These are phyloP conservation scores for Suhomyces faveliae DNA, from an alignment of 805 yeast genomes.

Conservation along the genomic window DNA sequence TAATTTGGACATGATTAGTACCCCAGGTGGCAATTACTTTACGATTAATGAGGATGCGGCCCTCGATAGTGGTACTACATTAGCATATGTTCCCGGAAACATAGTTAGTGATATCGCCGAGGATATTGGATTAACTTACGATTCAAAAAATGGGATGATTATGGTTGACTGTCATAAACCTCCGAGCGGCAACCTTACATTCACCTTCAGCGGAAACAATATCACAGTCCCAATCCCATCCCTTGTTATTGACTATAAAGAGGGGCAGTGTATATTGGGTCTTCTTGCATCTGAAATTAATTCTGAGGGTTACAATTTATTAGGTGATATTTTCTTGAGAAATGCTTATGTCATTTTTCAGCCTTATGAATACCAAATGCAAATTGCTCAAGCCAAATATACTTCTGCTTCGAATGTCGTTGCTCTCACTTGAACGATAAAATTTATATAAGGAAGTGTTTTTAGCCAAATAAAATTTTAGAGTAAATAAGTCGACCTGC, in stretches of 20 bases:
- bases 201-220: constrained; percentile 7
- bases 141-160: background rate
- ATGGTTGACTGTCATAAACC: constrained; percentile 1
- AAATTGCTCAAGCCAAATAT: constrained; percentile 38
- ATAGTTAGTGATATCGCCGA: background rate
- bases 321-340: constrained; percentile 68
- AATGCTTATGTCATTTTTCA: constrained; percentile 65
- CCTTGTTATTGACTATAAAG: constrained; percentile 3
- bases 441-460: background rate
- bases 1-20: constrained; percentile 1
- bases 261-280: background rate
- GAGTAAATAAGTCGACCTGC: no score
- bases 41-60: background rate
- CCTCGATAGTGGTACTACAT: constrained; percentile 11
- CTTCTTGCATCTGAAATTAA: background rate
- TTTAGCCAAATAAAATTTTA: background rate
- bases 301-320: constrained; percentile 18
- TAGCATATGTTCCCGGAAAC: constrained; percentile 7
- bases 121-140: background rate
- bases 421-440: background rate
- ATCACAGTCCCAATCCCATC: constrained; percentile 8
- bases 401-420: constrained; percentile 14
- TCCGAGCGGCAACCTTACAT: constrained; percentile 5
- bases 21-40: constrained; percentile 9
- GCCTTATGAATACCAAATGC: constrained; percentile 47